Base-by-base conservation (phyloP, 192 early-diverging fungal species). In the Entrophospora sp. region DNA sequence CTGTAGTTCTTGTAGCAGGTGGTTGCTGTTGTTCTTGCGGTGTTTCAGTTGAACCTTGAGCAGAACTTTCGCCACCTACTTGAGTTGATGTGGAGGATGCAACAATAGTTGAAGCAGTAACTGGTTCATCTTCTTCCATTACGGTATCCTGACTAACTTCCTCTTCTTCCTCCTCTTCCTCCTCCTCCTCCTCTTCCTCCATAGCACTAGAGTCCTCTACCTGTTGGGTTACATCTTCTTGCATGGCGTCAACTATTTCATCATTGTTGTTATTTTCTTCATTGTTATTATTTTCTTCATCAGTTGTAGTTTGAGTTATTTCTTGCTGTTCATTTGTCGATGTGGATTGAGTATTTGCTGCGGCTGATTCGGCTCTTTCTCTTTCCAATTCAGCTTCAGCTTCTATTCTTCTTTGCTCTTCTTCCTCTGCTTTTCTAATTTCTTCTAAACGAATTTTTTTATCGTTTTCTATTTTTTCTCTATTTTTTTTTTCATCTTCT, bases 401-500 rank as follows among this genome's bases (percentile, higher is more conserved):
- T 34, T 76, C 69, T n/a, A 25, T 30, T 67, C 58, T 64, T 74
- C 73, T 70, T 20, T 75, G 68, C 22, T 81, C 78, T 66, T 79
- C 78, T 43, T 88, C 85, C 35, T 88, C 88, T 25, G 75, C 72
- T 36, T 67, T 75, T 48, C 78, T 73, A 7, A 72, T 71, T 52
- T 70, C 71, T 43, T 75, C 72, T n/a, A n/a, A n/a, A n/a, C n/a
- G n/a, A n/a, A n/a, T n/a, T n/a, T n/a, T n/a, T 37, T 68, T 52
- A 35, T 77, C 80, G 58, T 75, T 77, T 36, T 81, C 84, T 60
- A 88, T 85, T 24, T 77, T 73, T n/a, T 69, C 75, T 25, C 67
- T 71, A 27, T 72, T 76, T 36, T 78, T 80, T 20, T 74, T 79
- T 0, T 83, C 77, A 36, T 90, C 84, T 68, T 85, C 83, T n/a